Evolutionary conservation across 495 filamentous ascomycete species (phyloP).

Genomic region (Talaromyces adpressus): DNA sequence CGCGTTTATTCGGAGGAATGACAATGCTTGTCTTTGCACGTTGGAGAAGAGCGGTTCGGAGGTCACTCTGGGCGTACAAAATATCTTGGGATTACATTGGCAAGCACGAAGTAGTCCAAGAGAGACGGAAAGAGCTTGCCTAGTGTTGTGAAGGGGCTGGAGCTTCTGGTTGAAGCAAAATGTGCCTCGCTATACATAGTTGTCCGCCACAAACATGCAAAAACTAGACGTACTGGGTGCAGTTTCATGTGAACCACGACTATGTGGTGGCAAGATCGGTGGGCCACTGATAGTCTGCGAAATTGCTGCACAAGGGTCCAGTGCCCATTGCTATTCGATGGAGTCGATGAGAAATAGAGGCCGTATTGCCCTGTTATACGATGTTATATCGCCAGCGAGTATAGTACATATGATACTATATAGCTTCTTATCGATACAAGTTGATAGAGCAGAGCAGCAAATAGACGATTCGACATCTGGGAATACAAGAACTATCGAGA

Average conservation of each 20-base stretch:
- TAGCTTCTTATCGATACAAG: conserved; percentile 62
- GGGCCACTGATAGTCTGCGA: background rate
- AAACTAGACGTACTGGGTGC: conserved; percentile 3
- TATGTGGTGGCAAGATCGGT: background rate
- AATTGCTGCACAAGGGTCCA: background rate
- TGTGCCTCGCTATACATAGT: background rate
- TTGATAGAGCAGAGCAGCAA: conserved; percentile 57
- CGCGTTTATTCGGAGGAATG: background rate
- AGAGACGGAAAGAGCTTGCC: background rate
- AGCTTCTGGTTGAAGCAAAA: background rate
- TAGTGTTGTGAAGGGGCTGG: background rate
- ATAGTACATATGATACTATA: conserved; percentile 55
- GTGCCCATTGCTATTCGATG: conserved; percentile 11
- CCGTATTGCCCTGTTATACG: conserved; percentile 17
- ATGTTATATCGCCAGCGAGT: conserved; percentile 30
- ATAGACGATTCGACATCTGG: conserved; percentile 36
- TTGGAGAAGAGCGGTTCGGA: background rate
- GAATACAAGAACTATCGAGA: conserved; percentile 25
- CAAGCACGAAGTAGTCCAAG: background rate
- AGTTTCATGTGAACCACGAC: conserved; percentile 1
- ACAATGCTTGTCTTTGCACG: background rate
- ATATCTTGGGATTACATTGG: background rate
- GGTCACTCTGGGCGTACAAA: background rate
- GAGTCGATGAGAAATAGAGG: conserved; percentile 16
- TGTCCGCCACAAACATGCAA: background rate